These are phyloP conservation scores for Termitomyces sp. DNA, from an alignment of 768 basidiomycete genomes.

Conservation along the genomic window DNA sequence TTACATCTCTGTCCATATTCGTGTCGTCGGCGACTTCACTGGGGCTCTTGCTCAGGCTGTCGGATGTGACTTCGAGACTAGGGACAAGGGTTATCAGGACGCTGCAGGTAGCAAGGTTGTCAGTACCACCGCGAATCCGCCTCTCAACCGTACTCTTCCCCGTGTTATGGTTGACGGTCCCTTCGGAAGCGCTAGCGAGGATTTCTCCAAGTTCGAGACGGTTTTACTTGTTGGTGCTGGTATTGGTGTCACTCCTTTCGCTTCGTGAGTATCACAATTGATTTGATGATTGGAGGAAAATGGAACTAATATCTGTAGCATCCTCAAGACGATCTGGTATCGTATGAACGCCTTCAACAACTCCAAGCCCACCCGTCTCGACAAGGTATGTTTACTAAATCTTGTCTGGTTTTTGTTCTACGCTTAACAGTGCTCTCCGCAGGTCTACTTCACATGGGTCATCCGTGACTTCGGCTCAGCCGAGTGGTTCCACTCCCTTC, in stretches of 20 bases:
- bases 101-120: constrained; percentile 56
- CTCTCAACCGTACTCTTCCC: constrained; percentile 71
- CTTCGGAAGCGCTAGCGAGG: constrained; percentile 89
- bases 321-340: constrained; percentile 92
- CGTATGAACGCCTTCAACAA: constrained; percentile 85
- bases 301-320: constrained; percentile 34
- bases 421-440: too few relatives aligned
- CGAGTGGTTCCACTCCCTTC: constrained; percentile 92
- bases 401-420: not conserved
- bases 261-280: constrained; percentile 56
- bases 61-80: constrained; percentile 76
- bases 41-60: constrained; percentile 72
- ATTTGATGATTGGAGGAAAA: not conserved
- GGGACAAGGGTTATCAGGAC: constrained; percentile 43
- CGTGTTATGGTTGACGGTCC: constrained; percentile 96
- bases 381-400: constrained; percentile 47
- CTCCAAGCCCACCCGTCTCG: constrained; percentile 73
- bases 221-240: constrained; percentile 88
- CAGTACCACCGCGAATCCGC: constrained; percentile 48
- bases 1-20: constrained; percentile 91
- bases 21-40: constrained; percentile 90
- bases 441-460: constrained; percentile 92
- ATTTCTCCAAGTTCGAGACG: constrained; percentile 87
- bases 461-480: constrained; percentile 88
- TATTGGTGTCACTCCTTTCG: constrained; percentile 96